Base-by-base conservation (phyloP, 768 basidiomycete species). In the Naematelia encephala region DNA sequence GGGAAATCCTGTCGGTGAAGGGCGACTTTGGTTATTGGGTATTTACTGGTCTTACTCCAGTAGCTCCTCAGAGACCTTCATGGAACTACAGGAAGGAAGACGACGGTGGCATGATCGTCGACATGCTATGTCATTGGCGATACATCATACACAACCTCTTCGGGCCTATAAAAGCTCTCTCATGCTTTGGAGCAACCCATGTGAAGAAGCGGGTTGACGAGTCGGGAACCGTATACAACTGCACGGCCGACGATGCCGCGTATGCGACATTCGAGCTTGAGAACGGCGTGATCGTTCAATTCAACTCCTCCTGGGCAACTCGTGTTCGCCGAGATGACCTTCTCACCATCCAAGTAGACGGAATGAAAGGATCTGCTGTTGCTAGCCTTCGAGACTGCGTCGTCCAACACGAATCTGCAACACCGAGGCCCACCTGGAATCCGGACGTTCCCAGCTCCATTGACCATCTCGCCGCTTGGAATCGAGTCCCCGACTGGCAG, bases 21-120 rank as follows among this genome's bases (percentile, higher is more conserved):
- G 63, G 63, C 11, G 63, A 64, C n/a, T 64, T 64, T 29, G 63
- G 63, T 4, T 64, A 64, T 42, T 64, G 63, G 63, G 63, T 64
- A 4, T 64, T 64, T 42, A 64, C 63, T 11, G 63, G 63, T 19
- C 13, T 57, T n/a, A 56, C 29, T 12, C 63, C 63, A 4, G 54
- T 60, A 11, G 50, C 63, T 2, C 54, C 63, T 26, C 63, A 64
- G 44, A 48, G 63, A 44, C 63, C 63, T 23, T 44, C 30, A 4
- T 64, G 63, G 63, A 64, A 64, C 30, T 64, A 64, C 51, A 54
- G 63, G 14, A 64, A 64, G 30, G 63, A 64, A 28, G 63, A 64
- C 42, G 63, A 64, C 28, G 63, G 63, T 1, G 63, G 63, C 16
- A 64, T 64, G 49, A 64, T 64, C 30, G 25, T 44, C 30, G 63